These are phyloP conservation scores for Mallotus repandus DNA, from an alignment of 441 rosid species.

Conservation along the genomic window DNA sequence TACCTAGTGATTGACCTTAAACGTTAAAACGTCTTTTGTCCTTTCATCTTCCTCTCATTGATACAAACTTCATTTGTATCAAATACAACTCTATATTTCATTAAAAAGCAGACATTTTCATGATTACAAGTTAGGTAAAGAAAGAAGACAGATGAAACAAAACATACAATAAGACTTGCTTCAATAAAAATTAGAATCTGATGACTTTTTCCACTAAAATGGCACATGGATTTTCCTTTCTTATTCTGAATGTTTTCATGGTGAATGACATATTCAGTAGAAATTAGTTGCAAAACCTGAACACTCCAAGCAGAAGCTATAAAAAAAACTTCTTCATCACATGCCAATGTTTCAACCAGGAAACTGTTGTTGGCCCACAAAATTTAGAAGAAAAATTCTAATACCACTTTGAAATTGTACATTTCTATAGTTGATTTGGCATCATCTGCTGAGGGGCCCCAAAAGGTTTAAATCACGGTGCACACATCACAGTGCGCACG, in stretches of 20 bases:
- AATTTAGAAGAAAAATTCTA: slow-evolving; percentile 2
- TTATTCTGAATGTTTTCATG: not conserved
- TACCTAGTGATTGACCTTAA: too few species aligned
- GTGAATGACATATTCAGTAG: not conserved
- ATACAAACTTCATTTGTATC: not conserved
- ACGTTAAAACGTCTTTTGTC: too few species aligned
- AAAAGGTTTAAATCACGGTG: slow-evolving; percentile 5
- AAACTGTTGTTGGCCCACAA: not conserved
- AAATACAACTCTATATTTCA: not conserved
- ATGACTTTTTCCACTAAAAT: not conserved
- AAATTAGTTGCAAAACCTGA: not conserved
- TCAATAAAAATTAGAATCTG: not conserved
- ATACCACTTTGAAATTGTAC: not conserved
- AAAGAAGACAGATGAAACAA: not conserved
- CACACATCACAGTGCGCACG: slow-evolving; percentile 3
- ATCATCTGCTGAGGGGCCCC: slow-evolving; percentile 11
- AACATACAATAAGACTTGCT: not conserved
- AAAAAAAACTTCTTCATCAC: not conserved
- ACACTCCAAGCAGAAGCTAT: not conserved
- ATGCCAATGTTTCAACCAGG: not conserved
- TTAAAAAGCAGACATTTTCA: not conserved
- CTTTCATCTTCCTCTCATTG: not conserved
- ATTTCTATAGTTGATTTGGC: slow-evolving; percentile 4
- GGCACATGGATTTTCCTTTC: not conserved
- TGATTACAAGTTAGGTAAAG: not conserved